Base-by-base conservation (phyloP, 495 filamentous ascomycete genomes). In the Penicillium odoratum region DNA sequence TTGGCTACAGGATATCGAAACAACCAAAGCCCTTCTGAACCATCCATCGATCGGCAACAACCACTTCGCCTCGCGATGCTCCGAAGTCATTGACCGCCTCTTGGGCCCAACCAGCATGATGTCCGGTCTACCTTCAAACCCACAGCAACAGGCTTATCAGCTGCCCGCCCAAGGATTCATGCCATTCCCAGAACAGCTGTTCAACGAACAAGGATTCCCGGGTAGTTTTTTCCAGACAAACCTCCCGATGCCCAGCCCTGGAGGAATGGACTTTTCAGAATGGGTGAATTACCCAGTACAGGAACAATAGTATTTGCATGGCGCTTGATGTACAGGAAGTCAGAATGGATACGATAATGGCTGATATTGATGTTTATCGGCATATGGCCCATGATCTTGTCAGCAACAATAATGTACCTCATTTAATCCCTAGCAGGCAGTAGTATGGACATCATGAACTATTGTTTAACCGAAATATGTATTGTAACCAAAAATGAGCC, bases 1-100 rank as follows among this genome's bases (percentile, higher is more conserved):
- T 36, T 81, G 79, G 79, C 64, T 77, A 16, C 71, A 76, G 45
- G 78, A 80, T 46, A 73, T 81, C 29, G 72, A 74, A 64, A 70
- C 75, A 5, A 78, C 79, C 5, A 79, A 79, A 55, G 59, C 67
- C 4, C 72, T 79, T n/a, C 58, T 79, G 13, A 63, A 65, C n/a
- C 69, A 79, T 51, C 73, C 74, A 5, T 73, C 77, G 0, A 60
- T 78, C 7, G 69, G 71, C 58, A 74, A 70, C 43, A 78, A 78
- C 56, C 68, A 74, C 6, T 70, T 80, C 52, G 76, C 77, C 18
- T 62, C 65, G 13, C 75, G 77, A 48, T 80, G 76, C 55, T 63
- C 72, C 7, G 71, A 76, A 40, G 76, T 80, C 2, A 68, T 80
- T 48, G 73, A 78, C 48, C 66, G 75, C 33, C 72, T 80, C n/a